A percentile compares a stretch with the other conserved stretches of the same genome.
Evolutionary conservation across 768 basidiomycete species (phyloP).

Genomic region (Leccinellum rugosiceps): DNA sequence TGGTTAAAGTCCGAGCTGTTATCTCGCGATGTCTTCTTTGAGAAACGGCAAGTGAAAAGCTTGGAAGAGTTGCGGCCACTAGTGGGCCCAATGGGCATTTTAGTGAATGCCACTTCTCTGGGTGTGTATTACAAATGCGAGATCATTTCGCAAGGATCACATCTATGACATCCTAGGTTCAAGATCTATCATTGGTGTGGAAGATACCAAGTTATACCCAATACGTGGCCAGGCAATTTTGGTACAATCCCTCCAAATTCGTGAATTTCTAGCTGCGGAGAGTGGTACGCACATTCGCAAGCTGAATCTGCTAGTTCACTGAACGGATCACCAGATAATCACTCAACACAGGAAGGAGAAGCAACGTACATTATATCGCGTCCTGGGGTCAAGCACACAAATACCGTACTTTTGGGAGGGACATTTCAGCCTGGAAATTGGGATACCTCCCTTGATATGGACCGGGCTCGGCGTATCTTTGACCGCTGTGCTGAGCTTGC

Average conservation of each 20-base stretch:
- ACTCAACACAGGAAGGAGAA: slow-evolving; percentile 21
- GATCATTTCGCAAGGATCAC: not conserved
- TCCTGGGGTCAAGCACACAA: slow-evolving; percentile 39
- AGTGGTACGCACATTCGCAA: slow-evolving; percentile 20
- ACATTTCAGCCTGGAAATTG: slow-evolving; percentile 49
- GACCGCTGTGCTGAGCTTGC: slow-evolving; percentile 40
- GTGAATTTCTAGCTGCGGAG: slow-evolving; percentile 30
- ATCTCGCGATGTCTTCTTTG: slow-evolving; percentile 41
- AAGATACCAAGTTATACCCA: slow-evolving; percentile 72
- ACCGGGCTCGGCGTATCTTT: slow-evolving; percentile 43
- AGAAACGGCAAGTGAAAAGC: slow-evolving; percentile 39
- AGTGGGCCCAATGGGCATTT: slow-evolving; percentile 35
- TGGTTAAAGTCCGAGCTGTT: slow-evolving; percentile 44
- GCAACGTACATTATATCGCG: slow-evolving; percentile 64
- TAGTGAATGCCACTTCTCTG: slow-evolving; percentile 57
- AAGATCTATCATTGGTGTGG: slow-evolving; percentile 72
- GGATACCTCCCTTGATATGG: slow-evolving; percentile 47
- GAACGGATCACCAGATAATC: slow-evolving; percentile 11
- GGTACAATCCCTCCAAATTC: slow-evolving; percentile 63
- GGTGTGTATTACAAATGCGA: slow-evolving; percentile 33
- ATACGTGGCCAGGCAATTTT: slow-evolving; percentile 84
- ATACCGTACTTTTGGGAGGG: slow-evolving; percentile 54
- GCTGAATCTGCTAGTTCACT: not conserved
- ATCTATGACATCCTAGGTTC: slow-evolving; percentile 43
- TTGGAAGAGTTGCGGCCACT: slow-evolving; percentile 46